Percentiles rank a stretch among this genome's conserved stretches.
Conservation (phyloP, 2,329 filamentous ascomycete species). For the Fusarium keratoplasticum region DNA sequence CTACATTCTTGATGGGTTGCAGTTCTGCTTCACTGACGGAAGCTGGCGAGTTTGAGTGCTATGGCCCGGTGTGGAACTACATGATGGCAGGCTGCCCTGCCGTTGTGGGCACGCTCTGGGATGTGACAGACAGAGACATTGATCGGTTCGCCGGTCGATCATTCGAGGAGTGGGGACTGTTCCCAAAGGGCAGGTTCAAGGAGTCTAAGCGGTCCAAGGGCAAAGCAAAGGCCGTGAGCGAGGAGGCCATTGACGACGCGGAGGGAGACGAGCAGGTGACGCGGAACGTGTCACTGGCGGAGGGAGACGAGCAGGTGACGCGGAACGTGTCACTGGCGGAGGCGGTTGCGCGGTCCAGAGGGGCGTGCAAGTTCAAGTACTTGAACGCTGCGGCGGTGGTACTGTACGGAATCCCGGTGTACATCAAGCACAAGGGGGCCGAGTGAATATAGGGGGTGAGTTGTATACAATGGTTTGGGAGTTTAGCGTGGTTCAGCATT, state of each 20-base stretch:
- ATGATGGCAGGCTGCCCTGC: slow-evolving; percentile 88
- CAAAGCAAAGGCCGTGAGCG: slow-evolving; percentile 36
- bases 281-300: slow-evolving; percentile 71
- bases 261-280: slow-evolving; percentile 40
- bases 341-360: slow-evolving; percentile 80
- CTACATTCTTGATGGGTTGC: slow-evolving; percentile 93
- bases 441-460: slow-evolving; percentile 28
- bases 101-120: slow-evolving; percentile 93
- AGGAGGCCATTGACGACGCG: slow-evolving; percentile 44
- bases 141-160: slow-evolving; percentile 86
- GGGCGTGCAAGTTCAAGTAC: slow-evolving; percentile 88
- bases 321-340: slow-evolving; percentile 74
- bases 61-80: slow-evolving; percentile 91
- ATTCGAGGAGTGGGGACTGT: slow-evolving; percentile 89
- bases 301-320: slow-evolving; percentile 59
- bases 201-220: slow-evolving; percentile 48
- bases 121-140: slow-evolving; percentile 97
- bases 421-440: slow-evolving; percentile 62
- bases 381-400: slow-evolving; percentile 94
- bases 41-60: slow-evolving; percentile 89
- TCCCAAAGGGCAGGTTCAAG: slow-evolving; percentile 60
- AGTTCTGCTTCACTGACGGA: slow-evolving; percentile 83
- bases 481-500: slow-evolving; percentile 13
- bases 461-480: slow-evolving; percentile 4
- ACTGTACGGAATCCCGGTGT: slow-evolving; percentile 95